Conservation (phyloP, 75 land plant genomes). For the Cryptomeria japonica region DNA sequence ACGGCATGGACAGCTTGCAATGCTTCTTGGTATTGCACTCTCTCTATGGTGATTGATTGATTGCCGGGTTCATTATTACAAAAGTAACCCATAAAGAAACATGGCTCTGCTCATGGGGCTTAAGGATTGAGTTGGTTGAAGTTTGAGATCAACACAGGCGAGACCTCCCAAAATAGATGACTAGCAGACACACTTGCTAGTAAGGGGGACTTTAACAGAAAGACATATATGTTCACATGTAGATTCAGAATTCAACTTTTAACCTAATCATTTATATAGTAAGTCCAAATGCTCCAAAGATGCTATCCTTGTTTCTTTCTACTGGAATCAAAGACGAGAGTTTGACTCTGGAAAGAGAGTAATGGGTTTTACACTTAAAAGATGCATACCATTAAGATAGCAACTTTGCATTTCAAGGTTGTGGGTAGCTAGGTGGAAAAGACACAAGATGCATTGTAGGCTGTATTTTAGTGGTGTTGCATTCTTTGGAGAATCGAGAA, state of each 20-base stretch:
- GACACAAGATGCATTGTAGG: background rate
- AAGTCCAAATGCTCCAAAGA: background rate
- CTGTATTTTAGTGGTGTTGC: background rate
- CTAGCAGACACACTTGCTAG: background rate
- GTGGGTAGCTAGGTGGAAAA: background rate
- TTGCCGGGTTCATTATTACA: background rate
- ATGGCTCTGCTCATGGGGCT: background rate
- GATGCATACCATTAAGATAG: background rate
- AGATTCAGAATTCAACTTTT: background rate
- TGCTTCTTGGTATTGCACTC: background rate
- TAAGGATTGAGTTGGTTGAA: background rate
- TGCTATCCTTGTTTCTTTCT: constrained; percentile 1
- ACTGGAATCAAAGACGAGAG: background rate
- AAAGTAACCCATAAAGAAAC: background rate
- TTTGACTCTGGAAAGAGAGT: background rate
- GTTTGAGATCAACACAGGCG: background rate
- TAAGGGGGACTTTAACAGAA: background rate
- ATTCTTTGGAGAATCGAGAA: background rate
- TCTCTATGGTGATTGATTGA: background rate
- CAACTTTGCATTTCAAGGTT: background rate
- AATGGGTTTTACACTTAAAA: background rate
- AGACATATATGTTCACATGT: background rate
- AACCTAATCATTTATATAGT: background rate
- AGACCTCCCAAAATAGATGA: background rate
- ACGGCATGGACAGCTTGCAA: background rate